Conservation (phyloP, 768 basidiomycete genomes). For the Podaxis sp. region DNA sequence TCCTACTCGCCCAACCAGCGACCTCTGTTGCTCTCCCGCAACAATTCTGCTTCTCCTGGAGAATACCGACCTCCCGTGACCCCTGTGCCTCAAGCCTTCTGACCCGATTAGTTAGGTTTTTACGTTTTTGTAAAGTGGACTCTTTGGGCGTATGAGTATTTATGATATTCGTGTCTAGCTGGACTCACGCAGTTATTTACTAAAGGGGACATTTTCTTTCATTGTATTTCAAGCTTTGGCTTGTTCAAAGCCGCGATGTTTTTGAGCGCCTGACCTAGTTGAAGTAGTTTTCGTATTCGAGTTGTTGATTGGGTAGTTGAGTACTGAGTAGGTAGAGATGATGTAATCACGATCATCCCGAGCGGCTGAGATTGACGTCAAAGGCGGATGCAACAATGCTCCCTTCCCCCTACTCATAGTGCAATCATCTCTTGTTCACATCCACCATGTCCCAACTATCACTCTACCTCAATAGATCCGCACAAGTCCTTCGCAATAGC, state of each 20-base stretch:
- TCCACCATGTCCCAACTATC: slow-evolving; percentile 35
- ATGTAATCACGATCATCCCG: slow-evolving; percentile 6
- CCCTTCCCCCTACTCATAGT: neutral
- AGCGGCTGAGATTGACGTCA: slow-evolving; percentile 18
- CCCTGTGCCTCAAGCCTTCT: neutral
- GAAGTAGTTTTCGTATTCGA: neutral
- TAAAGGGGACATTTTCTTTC: neutral
- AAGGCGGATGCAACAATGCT: neutral
- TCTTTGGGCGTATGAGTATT: neutral
- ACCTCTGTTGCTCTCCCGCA: slow-evolving; percentile 4
- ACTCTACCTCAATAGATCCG: slow-evolving; percentile 36
- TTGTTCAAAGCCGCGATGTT: too few species aligned
- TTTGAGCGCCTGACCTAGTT: neutral
- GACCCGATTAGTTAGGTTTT: neutral
- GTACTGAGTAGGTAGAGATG: neutral
- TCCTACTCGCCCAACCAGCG: neutral
- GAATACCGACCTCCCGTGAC: neutral
- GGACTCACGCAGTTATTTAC: neutral
- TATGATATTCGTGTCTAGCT: neutral
- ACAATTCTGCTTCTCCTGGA: neutral
- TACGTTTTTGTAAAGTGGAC: neutral
- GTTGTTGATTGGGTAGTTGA: neutral
- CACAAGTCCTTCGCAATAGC: slow-evolving; percentile 32
- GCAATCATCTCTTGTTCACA: slow-evolving; percentile 15
- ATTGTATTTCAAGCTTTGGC: too few species aligned